phyloP scores from a whole-genome alignment of 2,329 filamentous ascomycete genomes.

The Cercospora beticola region DNA sequence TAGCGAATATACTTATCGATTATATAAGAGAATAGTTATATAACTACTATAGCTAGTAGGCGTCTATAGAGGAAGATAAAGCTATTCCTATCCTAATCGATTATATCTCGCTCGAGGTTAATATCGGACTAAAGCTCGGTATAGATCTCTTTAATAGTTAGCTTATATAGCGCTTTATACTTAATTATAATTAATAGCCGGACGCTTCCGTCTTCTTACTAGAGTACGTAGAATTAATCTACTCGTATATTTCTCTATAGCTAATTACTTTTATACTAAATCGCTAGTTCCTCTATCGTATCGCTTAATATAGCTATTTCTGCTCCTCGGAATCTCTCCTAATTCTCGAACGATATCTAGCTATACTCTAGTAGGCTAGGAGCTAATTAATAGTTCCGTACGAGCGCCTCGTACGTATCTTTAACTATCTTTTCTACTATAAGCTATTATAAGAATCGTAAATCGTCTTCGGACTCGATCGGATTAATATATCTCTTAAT shows the following conservation, averaged over 20 bases:
- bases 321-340: neutral
- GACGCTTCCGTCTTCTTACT: neutral
- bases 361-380: neutral
- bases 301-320: neutral
- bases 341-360: neutral
- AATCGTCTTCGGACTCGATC: neutral
- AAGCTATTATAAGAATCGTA: neutral
- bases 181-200: neutral
- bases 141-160: neutral
- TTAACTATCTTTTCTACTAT: neutral
- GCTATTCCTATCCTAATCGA: constrained; percentile 10
- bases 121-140: constrained; percentile 1
- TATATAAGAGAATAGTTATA: constrained; percentile 21
- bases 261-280: neutral
- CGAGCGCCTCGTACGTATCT: neutral
- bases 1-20: too few species aligned
- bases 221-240: neutral
- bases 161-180: constrained; percentile 5
- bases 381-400: neutral
- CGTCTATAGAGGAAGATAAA: constrained; percentile 7
- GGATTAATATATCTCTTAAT: neutral
- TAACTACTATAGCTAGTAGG: constrained; percentile 16
- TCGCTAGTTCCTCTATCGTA: neutral
- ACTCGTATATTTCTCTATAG: neutral
- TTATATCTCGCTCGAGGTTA: constrained; percentile 10